Percentiles rank a stretch among this genome's conserved stretches.
Evolutionary conservation across 371 early-diverging fungal genomes (phyloP).

Genomic region (Rhizopus sp.): DNA sequence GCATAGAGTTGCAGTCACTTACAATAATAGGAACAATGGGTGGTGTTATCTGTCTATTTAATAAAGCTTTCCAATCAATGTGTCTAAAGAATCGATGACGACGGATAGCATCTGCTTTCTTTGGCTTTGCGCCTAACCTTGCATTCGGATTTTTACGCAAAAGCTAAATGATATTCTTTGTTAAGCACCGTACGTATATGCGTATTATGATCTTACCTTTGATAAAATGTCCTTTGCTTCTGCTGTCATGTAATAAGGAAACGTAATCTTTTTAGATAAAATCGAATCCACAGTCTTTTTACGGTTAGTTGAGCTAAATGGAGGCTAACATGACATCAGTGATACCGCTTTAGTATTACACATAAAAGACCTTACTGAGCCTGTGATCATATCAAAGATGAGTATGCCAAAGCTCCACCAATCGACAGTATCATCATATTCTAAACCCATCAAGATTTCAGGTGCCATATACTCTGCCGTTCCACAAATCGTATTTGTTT

Average conservation of each 20-base stretch:
- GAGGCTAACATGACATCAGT: conserved; percentile 46
- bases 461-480: conserved; percentile 91
- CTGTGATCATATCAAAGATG: conserved; percentile 88
- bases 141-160: conserved; percentile 74
- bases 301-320: conserved; percentile 77
- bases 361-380: conserved; percentile 46
- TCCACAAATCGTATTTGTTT: conserved; percentile 84
- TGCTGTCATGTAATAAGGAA: conserved; percentile 72
- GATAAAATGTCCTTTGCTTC: conserved; percentile 65
- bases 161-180: conserved; percentile 35
- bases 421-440: conserved; percentile 87
- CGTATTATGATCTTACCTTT: conserved; percentile 27
- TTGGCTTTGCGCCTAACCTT: conserved; percentile 67
- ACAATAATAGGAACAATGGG: conserved; percentile 80
- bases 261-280: conserved; percentile 68
- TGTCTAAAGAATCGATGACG: conserved; percentile 87
- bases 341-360: not conserved
- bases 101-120: conserved; percentile 81
- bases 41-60: conserved; percentile 64
- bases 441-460: conserved; percentile 80
- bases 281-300: conserved; percentile 81
- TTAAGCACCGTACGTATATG: not conserved
- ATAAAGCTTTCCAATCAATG: conserved; percentile 78
- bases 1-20: conserved; percentile 21
- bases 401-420: conserved; percentile 96